phyloP scores from a whole-genome alignment of 345 rosid species.

The Populus pruinosa region DNA sequence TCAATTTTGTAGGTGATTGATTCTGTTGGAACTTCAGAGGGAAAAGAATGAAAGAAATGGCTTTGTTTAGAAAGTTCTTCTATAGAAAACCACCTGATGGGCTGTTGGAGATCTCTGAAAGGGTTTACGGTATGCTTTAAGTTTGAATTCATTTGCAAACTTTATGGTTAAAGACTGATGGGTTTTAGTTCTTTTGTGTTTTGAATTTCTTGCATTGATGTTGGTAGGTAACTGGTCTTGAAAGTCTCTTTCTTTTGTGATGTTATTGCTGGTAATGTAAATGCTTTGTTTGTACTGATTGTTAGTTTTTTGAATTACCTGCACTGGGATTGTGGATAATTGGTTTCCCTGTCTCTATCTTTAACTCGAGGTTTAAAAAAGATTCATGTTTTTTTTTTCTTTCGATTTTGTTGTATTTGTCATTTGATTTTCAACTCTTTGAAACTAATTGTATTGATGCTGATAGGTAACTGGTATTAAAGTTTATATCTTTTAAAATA shows the following conservation, averaged over 20 bases:
- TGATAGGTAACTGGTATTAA: neutral
- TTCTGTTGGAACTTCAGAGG: neutral
- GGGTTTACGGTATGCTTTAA: slow-evolving; percentile 61
- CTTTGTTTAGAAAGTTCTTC: slow-evolving; percentile 69
- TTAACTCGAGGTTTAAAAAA: neutral
- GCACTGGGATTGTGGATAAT: neutral
- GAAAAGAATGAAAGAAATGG: slow-evolving; percentile 36
- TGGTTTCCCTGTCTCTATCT: neutral
- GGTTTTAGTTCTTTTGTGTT: neutral
- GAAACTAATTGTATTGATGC: neutral
- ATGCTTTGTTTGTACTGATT: neutral
- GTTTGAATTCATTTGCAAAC: neutral
- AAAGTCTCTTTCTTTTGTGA: neutral
- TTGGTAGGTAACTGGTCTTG: neutral
- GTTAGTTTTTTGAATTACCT: neutral
- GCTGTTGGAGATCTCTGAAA: slow-evolving; percentile 76
- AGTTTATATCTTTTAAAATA: neutral
- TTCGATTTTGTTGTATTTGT: neutral
- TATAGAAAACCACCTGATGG: slow-evolving; percentile 70
- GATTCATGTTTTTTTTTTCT: neutral
- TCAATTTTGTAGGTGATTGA: slow-evolving; percentile 13
- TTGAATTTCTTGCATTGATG: neutral
- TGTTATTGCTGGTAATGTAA: neutral
- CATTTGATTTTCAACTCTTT: neutral
- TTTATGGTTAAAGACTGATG: neutral